Percentiles rank a stretch among this genome's conserved stretches.
phyloP scores from a whole-genome alignment of 192 early-diverging fungal genomes.

The Phycomyces blakesleeanus region DNA sequence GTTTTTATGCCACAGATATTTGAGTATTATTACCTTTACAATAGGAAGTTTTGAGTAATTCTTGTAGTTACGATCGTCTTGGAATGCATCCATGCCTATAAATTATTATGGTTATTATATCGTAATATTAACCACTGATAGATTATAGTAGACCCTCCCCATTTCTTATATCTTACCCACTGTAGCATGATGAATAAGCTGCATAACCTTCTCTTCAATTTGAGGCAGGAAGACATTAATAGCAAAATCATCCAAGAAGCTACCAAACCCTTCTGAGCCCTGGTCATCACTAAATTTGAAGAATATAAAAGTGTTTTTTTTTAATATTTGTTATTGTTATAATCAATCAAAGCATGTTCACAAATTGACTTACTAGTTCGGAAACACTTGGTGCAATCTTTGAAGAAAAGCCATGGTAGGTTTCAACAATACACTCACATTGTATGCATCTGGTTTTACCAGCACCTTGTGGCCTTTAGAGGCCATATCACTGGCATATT shows the following conservation, averaged over 20 bases:
- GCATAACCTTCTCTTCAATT: slow-evolving; percentile 79
- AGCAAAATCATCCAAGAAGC: slow-evolving; percentile 76
- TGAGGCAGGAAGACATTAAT: slow-evolving; percentile 78
- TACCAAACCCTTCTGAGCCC: slow-evolving; percentile 49
- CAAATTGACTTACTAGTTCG: slow-evolving; percentile 37
- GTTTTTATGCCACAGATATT: no score
- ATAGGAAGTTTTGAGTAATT: slow-evolving; percentile 61
- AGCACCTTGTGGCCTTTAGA: slow-evolving; percentile 61
- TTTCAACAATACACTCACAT: slow-evolving; percentile 64
- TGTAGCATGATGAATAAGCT: slow-evolving; percentile 63
- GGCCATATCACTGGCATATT: slow-evolving; percentile 56
- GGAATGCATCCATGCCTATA: slow-evolving; percentile 43
- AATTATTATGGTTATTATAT: neutral
- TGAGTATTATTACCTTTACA: slow-evolving; percentile 63
- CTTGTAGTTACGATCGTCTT: slow-evolving; percentile 47
- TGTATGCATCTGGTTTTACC: slow-evolving; percentile 62
- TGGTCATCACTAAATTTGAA: slow-evolving; percentile 22
- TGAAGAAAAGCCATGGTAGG: slow-evolving; percentile 64
- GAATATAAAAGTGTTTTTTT: neutral
- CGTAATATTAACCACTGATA: neutral
- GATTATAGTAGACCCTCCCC: neutral
- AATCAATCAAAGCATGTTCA: no score
- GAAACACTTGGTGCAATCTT: slow-evolving; percentile 51
- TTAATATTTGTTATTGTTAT: no score
- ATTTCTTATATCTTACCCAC: slow-evolving; percentile 41